Evolutionary conservation across 2,329 filamentous ascomycete species (phyloP).

Genomic region (Mollisia scopiformis): DNA sequence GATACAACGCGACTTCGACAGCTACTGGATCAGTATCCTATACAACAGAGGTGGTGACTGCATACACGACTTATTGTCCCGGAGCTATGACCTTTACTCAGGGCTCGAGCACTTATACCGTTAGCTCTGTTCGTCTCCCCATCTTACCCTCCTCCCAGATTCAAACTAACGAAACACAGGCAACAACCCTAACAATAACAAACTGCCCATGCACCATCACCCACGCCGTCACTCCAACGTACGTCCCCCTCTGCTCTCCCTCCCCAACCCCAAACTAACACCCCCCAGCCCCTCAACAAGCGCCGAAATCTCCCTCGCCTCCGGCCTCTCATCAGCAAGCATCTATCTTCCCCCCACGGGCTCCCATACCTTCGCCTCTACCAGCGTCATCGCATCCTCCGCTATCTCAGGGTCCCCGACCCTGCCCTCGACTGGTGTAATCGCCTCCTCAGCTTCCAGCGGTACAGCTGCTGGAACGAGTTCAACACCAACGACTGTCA

Average conservation of each 20-base stretch:
- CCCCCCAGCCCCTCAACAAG: background rate
- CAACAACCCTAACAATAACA: constrained; percentile 11
- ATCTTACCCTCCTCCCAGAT: background rate
- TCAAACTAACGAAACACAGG: background rate
- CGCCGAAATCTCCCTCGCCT: background rate
- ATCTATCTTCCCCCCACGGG: too few species aligned
- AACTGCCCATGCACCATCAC: constrained; percentile 12
- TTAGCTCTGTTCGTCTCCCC: background rate
- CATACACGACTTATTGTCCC: constrained; percentile 10
- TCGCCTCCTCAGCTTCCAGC: too few species aligned
- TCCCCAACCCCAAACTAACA: background rate
- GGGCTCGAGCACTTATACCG: constrained; percentile 9
- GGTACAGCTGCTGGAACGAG: too few species aligned
- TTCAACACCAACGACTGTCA: too few species aligned
- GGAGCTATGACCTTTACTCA: constrained; percentile 5
- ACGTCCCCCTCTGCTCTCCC: background rate
- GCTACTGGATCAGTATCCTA: background rate
- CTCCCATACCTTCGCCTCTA: too few species aligned
- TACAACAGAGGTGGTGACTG: constrained; percentile 6
- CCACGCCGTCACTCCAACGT: background rate
- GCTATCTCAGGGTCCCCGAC: too few species aligned
- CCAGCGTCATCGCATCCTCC: too few species aligned
- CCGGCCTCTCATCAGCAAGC: background rate
- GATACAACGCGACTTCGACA: background rate
- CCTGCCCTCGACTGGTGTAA: too few species aligned